Evolutionary conservation across 2,329 filamentous ascomycete species (phyloP), one percentile per base, ranked within the genome.

Genomic region (Claviceps monticola): DNA sequence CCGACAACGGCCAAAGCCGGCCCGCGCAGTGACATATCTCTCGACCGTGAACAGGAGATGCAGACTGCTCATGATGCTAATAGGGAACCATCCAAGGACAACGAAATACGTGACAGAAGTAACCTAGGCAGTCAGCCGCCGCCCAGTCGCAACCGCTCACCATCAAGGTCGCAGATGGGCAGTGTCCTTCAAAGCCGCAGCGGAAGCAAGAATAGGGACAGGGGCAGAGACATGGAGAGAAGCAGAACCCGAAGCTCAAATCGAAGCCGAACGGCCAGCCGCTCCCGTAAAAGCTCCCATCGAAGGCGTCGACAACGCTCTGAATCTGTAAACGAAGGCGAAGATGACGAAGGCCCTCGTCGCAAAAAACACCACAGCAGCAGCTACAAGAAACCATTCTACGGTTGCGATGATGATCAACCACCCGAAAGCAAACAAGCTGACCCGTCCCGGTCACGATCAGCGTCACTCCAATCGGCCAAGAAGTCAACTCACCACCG

Each of bases 381-480:
- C 53, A 68, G 70, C 41, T 44, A 26, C 48, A 50, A 50, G 41
- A 50, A 50, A 54, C 63, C 68, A 45, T 62, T 72, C 52, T 59
- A 68, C 57, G 68, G 69, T 16, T 73, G 75, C 47, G 75, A 75
- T 17, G 70, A 73, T 56, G 48, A 60, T n/a, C 64, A 65, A 39
- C 57, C 67, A 44, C 65, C 57, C 52, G 64, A 68, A 56, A 68
- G 72, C 47, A 71, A 71, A 56, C 61, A 73, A 57, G 68, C 71
- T 13, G 75, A 80, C 47, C 75, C 76, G 49, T 81, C 82, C 46
- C 75, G 76, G 49, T 81, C 82, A 0, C 75, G 83, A 53, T 87
- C 84, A 5, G 74, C 74, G 5, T 88, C 86, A 2, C 78, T 76
- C 1, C 78, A 80, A 13, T 74, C 75, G 9, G 74, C 74, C 39